A percentile compares a stretch with the other conserved stretches of the same genome.
phyloP scores from a whole-genome alignment of 768 basidiomycete species.

The Lyophyllum shimeji region DNA sequence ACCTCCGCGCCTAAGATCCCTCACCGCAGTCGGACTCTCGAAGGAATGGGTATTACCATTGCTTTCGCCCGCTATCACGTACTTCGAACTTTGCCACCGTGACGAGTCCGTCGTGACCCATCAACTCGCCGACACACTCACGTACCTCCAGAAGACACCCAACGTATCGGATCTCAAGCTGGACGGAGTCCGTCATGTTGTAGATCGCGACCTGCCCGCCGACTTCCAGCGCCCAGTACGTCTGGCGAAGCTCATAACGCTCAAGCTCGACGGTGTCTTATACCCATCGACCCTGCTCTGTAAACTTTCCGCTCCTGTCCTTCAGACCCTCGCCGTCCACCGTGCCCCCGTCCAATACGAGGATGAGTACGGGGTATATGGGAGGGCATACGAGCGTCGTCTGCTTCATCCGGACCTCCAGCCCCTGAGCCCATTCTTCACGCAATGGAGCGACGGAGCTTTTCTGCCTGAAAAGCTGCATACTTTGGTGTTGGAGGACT shows the following conservation, averaged over 20 bases:
- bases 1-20: slow-evolving; percentile 20
- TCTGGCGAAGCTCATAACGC: slow-evolving; percentile 19
- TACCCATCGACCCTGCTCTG: slow-evolving; percentile 20
- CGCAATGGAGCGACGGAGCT: slow-evolving; percentile 26
- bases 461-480: slow-evolving; percentile 24
- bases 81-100: slow-evolving; percentile 16
- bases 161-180: slow-evolving; percentile 21
- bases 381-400: no score
- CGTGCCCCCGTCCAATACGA: background rate
- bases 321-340: slow-evolving; percentile 23
- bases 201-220: background rate
- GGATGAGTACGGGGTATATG: background rate
- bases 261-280: slow-evolving; percentile 18
- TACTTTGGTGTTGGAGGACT: slow-evolving; percentile 25
- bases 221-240: background rate
- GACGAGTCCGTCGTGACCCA: background rate
- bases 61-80: slow-evolving; percentile 25
- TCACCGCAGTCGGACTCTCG: slow-evolving; percentile 14
- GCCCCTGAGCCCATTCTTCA: slow-evolving; percentile 19
- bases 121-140: slow-evolving; percentile 4
- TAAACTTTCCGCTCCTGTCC: slow-evolving; percentile 19
- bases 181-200: slow-evolving; percentile 5
- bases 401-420: background rate
- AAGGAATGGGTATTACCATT: slow-evolving; percentile 20
- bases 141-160: slow-evolving; percentile 16